These are phyloP conservation scores for Pythium dissimile DNA, from an alignment of 352 stramenopile genomes.

Conservation along the genomic window DNA sequence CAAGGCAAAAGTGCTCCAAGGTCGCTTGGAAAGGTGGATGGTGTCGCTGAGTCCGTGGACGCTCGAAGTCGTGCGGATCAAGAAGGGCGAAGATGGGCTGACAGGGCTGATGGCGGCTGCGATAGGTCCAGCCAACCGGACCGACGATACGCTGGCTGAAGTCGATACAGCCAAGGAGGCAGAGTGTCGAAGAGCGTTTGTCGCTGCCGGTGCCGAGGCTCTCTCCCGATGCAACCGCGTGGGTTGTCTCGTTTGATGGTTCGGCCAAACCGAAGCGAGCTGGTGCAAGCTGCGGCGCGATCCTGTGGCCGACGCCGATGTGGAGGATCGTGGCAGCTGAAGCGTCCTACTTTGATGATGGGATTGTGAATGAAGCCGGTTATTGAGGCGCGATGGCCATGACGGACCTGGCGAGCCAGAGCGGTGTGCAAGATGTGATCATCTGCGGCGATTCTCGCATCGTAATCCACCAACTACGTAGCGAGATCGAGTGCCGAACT, in stretches of 20 bases:
- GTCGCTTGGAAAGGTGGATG: constrained; percentile 6
- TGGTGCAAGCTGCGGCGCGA: constrained; percentile 5
- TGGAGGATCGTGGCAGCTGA: constrained; percentile 2
- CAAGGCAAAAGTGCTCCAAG: constrained; percentile 12
- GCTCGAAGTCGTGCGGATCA: not conserved
- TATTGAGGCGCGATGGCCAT: constrained; percentile 9
- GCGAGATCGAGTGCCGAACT: constrained; percentile 22
- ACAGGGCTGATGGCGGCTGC: constrained; percentile 1
- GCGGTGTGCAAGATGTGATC: constrained; percentile 3
- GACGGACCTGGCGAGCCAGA: not conserved
- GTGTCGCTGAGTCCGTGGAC: constrained; percentile 10
- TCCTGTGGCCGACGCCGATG: constrained; percentile 5
- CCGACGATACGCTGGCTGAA: constrained; percentile 15
- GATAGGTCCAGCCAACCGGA: not conserved
- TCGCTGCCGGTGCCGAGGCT: not conserved
- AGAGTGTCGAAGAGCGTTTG: not conserved
- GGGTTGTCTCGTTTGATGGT: constrained; percentile 20
- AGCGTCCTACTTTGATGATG: constrained; percentile 10
- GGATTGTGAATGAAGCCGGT: constrained; percentile 23
- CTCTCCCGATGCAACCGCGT: not conserved
- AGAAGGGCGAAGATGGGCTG: constrained; percentile 7
- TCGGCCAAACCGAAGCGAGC: constrained; percentile 14
- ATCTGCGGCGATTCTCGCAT: constrained; percentile 21
- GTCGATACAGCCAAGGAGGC: constrained; percentile 4
- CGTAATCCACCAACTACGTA: constrained; percentile 16